A percentile compares a stretch with the other conserved stretches of the same genome.
Evolutionary conservation across 2,329 filamentous ascomycete genomes (phyloP).

Genomic region (Colletotrichum navitas): DNA sequence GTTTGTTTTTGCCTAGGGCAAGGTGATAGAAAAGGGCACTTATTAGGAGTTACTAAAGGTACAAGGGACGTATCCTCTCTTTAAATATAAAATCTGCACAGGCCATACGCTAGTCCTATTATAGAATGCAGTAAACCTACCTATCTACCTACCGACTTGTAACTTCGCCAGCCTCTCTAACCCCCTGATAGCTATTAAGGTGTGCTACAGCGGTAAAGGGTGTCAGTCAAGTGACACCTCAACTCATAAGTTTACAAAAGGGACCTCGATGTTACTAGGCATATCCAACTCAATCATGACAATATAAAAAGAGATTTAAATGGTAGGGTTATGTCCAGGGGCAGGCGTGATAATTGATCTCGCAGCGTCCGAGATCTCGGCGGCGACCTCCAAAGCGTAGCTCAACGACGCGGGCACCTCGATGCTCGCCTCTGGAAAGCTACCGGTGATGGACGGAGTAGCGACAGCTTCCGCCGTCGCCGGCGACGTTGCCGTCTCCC

Average conservation of each 20-base stretch:
- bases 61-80: too few species aligned
- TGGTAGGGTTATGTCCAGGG: background rate
- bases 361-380: background rate
- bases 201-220: background rate
- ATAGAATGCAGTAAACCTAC: too few species aligned
- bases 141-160: too few species aligned
- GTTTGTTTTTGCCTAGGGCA: too few species aligned
- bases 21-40: too few species aligned
- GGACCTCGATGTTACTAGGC: background rate
- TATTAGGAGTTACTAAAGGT: too few species aligned
- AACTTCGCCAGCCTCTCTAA: too few species aligned
- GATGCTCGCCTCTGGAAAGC: background rate
- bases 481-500: background rate
- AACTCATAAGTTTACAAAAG: background rate
- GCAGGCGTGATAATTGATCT: background rate
- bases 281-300: background rate
- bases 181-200: too few species aligned
- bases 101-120: too few species aligned
- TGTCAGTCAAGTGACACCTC: constrained; percentile 1
- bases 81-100: too few species aligned
- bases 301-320: background rate
- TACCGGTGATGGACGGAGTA: background rate
- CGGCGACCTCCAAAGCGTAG: background rate
- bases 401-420: background rate
- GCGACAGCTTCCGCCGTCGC: background rate